These are phyloP conservation scores for Trichoderma polysporum DNA, from an alignment of 2,329 filamentous ascomycete species.

Conservation along the genomic window DNA sequence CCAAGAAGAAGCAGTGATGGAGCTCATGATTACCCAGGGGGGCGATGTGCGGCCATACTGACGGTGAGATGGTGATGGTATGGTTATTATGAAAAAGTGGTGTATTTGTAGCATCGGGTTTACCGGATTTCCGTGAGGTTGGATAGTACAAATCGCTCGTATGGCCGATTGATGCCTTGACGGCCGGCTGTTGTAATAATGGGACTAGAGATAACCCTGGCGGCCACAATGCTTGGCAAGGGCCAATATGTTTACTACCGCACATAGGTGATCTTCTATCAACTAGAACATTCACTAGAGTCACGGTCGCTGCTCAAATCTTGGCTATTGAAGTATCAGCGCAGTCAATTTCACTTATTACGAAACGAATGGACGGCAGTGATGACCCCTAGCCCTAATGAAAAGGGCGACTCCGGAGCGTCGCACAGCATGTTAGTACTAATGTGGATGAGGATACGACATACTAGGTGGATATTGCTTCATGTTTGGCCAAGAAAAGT, in stretches of 20 bases:
- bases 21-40: neutral
- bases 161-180: conserved; percentile 2
- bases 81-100: neutral
- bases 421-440: neutral
- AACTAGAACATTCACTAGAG: neutral
- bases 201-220: neutral
- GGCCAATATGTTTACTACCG: no score
- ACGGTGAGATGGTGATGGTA: neutral
- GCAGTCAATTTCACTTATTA: neutral
- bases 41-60: neutral
- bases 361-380: neutral
- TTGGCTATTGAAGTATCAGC: neutral
- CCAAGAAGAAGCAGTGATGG: conserved; percentile 40
- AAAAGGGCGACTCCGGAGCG: no score
- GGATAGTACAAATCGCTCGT: conserved; percentile 6
- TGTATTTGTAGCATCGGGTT: conserved; percentile 13
- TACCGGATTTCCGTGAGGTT: conserved; percentile 5
- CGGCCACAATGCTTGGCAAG: neutral
- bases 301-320: neutral
- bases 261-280: neutral
- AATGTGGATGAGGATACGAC: neutral
- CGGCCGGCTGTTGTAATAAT: conserved; percentile 1
- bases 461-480: neutral
- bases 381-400: neutral
- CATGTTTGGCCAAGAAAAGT: neutral